Evolutionary conservation across 345 rosid genomes (phyloP).

Genomic region (Boechera stricta): DNA sequence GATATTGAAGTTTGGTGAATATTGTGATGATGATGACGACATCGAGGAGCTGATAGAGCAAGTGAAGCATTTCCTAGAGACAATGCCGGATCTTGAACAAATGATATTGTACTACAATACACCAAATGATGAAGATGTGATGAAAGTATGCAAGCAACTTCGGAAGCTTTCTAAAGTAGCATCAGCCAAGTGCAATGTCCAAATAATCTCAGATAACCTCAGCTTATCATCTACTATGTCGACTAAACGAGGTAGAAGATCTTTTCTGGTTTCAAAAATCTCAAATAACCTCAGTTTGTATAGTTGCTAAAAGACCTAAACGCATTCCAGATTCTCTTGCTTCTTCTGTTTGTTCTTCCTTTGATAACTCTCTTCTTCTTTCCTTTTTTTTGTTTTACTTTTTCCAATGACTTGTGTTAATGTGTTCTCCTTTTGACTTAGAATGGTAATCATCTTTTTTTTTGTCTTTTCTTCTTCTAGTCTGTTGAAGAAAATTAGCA

Average conservation of each 20-base stretch:
- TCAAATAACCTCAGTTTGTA: neutral
- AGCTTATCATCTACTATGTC: neutral
- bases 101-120: neutral
- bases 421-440: neutral
- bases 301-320: neutral
- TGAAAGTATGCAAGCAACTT: neutral
- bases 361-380: slow-evolving; percentile 1
- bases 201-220: neutral
- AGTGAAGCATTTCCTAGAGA: neutral
- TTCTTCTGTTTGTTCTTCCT: neutral
- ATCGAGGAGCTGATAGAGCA: neutral
- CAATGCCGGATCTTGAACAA: neutral
- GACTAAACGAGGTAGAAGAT: neutral
- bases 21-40: neutral
- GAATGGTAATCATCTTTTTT: slow-evolving; percentile 46
- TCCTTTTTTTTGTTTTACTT: slow-evolving; percentile 48
- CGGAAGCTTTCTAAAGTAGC: neutral
- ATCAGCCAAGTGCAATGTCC: neutral
- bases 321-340: no score
- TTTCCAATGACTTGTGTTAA: no score
- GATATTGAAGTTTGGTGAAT: no score
- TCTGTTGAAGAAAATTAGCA: neutral
- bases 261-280: neutral
- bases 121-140: neutral
- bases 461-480: neutral